Evolutionary conservation across 805 yeast genomes (phyloP), one percentile per base, ranked within the genome.

Genomic region (Pichia cabralensis): DNA sequence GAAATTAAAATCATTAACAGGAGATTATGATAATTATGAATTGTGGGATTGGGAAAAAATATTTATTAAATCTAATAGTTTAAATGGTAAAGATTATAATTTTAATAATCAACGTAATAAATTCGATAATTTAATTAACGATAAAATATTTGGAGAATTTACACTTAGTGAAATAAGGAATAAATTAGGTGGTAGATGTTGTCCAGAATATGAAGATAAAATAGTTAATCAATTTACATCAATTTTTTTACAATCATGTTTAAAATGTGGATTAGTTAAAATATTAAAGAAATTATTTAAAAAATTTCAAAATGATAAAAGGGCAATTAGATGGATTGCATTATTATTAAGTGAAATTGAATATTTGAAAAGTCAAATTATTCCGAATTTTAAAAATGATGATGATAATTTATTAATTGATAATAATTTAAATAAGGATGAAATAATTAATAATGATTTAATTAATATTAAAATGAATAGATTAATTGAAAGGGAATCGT

Each of bases 181-280:
- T 23, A 36, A 27, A 24, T 16, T 36, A 21, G 27, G 36, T 18
- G 35, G 49, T 12, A 35, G 55, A 31, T 43, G 52, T 39, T 28
- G 38, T 8, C 60, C 62, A 3, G 66, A 65, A 21, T 58, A 58
- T 17, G 74, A 71, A 38, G 50, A 61, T 13, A 49, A 61, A 17
- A 51, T 73, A 20, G 47, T 71, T 1, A 74, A 74, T 26, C 95
- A 88, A 43, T 78, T 72, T 47, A 65, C 76, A 4, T 79, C 94
- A 0, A 51, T 82, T 3, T 39, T 86, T 3, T 53, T 80, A 1
- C 56, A 65, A 5, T 58, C 75, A 0, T 60, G 84, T n/a, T 51
- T 80, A 23, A 59, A 67, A 15, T 67, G 80, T 44, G 74, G 69
- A 3, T 56, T 88, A 0, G 56, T 71, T 1, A 67, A 67, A 2